Evolutionary conservation across 2,329 filamentous ascomycete species (phyloP).

Genomic region (Pleoardoris graminearum): DNA sequence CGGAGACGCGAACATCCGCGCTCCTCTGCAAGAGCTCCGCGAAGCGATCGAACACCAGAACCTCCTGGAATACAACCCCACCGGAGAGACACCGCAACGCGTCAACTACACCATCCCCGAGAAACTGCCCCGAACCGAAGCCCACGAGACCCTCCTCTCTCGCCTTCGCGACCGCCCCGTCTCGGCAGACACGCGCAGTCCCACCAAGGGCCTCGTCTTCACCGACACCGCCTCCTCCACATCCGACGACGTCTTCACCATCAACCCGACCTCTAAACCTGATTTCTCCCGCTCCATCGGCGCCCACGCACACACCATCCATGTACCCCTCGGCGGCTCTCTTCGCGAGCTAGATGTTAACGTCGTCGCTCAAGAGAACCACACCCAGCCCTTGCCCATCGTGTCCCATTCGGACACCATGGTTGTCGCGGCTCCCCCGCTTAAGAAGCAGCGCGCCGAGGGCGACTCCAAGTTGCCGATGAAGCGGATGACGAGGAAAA

Average conservation of each 20-base stretch:
- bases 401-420: slow-evolving; percentile 36
- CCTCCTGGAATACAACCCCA: slow-evolving; percentile 80
- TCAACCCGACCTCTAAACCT: slow-evolving; percentile 24
- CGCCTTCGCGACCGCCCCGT: slow-evolving; percentile 46
- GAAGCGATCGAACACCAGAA: slow-evolving; percentile 65
- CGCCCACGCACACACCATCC: slow-evolving; percentile 21
- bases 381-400: slow-evolving; percentile 38
- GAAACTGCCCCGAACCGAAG: slow-evolving; percentile 73
- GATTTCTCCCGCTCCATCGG: slow-evolving; percentile 32
- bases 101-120: slow-evolving; percentile 79
- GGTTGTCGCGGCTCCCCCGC: slow-evolving; percentile 37
- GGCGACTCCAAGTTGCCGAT: slow-evolving; percentile 49
- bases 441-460: slow-evolving; percentile 50
- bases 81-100: slow-evolving; percentile 84
- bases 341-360: slow-evolving; percentile 57
- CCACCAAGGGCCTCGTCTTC: slow-evolving; percentile 58
- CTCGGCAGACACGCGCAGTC: slow-evolving; percentile 43
- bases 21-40: slow-evolving; percentile 72
- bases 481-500: slow-evolving; percentile 49
- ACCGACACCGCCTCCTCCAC: slow-evolving; percentile 47
- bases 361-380: slow-evolving; percentile 38
- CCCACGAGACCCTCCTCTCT: slow-evolving; percentile 61
- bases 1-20: slow-evolving; percentile 60
- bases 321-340: slow-evolving; percentile 32
- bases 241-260: slow-evolving; percentile 35